These are phyloP conservation scores for Arxiozyma bovina DNA, from an alignment of 1,139 yeast species.

Conservation along the genomic window DNA sequence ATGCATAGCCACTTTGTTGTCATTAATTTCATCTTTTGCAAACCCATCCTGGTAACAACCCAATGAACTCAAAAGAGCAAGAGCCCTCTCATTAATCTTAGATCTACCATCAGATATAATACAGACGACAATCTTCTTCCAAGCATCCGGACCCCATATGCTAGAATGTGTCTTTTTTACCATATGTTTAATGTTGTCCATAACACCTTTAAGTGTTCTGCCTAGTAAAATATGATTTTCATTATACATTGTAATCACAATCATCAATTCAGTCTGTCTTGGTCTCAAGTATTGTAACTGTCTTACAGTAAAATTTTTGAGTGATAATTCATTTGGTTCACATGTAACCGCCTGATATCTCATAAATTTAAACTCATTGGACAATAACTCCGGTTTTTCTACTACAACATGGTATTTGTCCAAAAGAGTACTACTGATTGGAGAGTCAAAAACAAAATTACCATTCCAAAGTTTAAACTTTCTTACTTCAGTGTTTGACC, in stretches of 20 bases:
- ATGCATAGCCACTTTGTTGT: slow-evolving; percentile 81
- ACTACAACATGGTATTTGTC: slow-evolving; percentile 37
- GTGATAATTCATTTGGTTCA: slow-evolving; percentile 67
- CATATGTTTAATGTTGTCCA: slow-evolving; percentile 82
- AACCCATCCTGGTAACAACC: slow-evolving; percentile 95
- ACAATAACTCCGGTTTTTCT: slow-evolving; percentile 38
- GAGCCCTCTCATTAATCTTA: slow-evolving; percentile 73
- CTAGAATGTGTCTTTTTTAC: slow-evolving; percentile 58
- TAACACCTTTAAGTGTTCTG: slow-evolving; percentile 84
- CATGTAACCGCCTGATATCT: slow-evolving; percentile 78
- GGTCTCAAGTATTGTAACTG: slow-evolving; percentile 56
- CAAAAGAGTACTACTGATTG: slow-evolving; percentile 48
- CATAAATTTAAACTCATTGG: slow-evolving; percentile 74
- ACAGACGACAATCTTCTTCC: slow-evolving; percentile 90
- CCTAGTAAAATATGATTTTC: slow-evolving; percentile 85
- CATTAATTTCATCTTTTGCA: slow-evolving; percentile 83
- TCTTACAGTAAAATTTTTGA: slow-evolving; percentile 70
- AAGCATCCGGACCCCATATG: slow-evolving; percentile 78
- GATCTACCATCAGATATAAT: slow-evolving; percentile 92
- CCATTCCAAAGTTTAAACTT: slow-evolving; percentile 39
- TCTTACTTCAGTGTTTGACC: slow-evolving; percentile 25
- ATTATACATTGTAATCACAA: slow-evolving; percentile 89
- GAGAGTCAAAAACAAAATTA: slow-evolving; percentile 59
- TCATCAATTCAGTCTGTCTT: slow-evolving; percentile 78
- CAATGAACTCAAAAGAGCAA: slow-evolving; percentile 79